Base-by-base conservation (phyloP, 176 grass and related monocot species). In the Aegilops bicornis region DNA sequence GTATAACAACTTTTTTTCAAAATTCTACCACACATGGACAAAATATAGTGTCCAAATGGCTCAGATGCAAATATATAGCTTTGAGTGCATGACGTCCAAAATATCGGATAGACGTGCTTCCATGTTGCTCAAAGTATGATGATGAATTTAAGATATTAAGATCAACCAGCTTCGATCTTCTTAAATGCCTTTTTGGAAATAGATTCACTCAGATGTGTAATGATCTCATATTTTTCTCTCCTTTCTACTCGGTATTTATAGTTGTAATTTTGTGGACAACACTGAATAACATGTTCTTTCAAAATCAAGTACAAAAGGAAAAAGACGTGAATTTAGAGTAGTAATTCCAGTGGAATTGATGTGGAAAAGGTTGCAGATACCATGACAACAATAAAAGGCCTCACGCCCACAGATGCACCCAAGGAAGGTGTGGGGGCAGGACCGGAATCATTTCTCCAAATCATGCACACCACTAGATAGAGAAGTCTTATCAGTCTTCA, bases 381-480 rank as follows among this genome's bases (percentile, higher is more conserved):
- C 54, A 17, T 36, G 37, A 62, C 45, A 15, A 0, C 59, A 45
- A 68, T 71, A 73, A 84, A 78, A 45, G 66, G 24, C 68, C 40
- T 67, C 60, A 32, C 40, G 20, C 69, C 79, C 24, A 79, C 68
- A 65, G 2, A 40, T 79, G 74, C 79, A 86, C 67, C 56, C 76
- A 65, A 59, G 58, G 74, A 58, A 29, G 12, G n/a, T 76, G 63
- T 77, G 84, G 64, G 58, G 68, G 72, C 80, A 83, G 77, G 73
- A 79, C 40, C 13, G 40, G 79, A 78, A 86, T 87, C 63, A 69
- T 64, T 42, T 40, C 59, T 48, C 37, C 37, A 63, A 76, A 76
- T 62, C 65, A 79, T 74, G 48, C 66, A 84, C 77, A 15, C 39
- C 88, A 92, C 80, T 79, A 73, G 22, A 86, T 66, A 31, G 73